Conservation (phyloP, 2,329 filamentous ascomycete species). For the Neonectria sp. region DNA sequence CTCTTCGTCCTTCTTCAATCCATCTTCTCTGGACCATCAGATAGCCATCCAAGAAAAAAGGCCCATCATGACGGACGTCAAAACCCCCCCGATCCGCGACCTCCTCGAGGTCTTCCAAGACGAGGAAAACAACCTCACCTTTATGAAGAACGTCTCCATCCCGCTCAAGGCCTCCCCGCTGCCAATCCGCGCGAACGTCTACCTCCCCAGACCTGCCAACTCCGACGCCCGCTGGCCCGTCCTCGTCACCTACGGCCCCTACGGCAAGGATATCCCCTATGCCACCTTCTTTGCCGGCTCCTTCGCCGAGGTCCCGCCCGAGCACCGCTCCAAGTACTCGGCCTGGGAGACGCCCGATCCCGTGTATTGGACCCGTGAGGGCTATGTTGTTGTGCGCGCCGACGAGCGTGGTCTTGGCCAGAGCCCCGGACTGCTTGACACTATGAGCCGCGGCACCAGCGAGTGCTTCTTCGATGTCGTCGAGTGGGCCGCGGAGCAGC, state of each 20-base stretch:
- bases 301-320: slow-evolving; percentile 66
- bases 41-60: not conserved
- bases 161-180: slow-evolving; percentile 24
- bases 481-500: slow-evolving; percentile 62
- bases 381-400: slow-evolving; percentile 69
- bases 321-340: slow-evolving; percentile 68
- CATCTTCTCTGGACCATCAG: slow-evolving; percentile 9
- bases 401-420: slow-evolving; percentile 66
- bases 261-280: slow-evolving; percentile 29
- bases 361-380: slow-evolving; percentile 68
- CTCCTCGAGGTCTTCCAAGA: slow-evolving; percentile 23
- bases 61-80: slow-evolving; percentile 25
- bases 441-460: slow-evolving; percentile 64
- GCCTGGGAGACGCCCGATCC: slow-evolving; percentile 74
- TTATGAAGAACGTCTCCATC: slow-evolving; percentile 30
- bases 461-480: slow-evolving; percentile 65
- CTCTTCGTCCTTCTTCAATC: not conserved
- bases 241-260: slow-evolving; percentile 29
- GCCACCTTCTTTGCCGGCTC: slow-evolving; percentile 40
- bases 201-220: slow-evolving; percentile 48
- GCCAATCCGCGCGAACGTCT: slow-evolving; percentile 45
- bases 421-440: slow-evolving; percentile 62
- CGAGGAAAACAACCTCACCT: slow-evolving; percentile 26
- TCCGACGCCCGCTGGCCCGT: slow-evolving; percentile 21
- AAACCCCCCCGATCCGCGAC: slow-evolving; percentile 26